Evolutionary conservation across 1,284 basidiomycete species (phyloP).

Genomic region (Fomitopsis palustris): DNA sequence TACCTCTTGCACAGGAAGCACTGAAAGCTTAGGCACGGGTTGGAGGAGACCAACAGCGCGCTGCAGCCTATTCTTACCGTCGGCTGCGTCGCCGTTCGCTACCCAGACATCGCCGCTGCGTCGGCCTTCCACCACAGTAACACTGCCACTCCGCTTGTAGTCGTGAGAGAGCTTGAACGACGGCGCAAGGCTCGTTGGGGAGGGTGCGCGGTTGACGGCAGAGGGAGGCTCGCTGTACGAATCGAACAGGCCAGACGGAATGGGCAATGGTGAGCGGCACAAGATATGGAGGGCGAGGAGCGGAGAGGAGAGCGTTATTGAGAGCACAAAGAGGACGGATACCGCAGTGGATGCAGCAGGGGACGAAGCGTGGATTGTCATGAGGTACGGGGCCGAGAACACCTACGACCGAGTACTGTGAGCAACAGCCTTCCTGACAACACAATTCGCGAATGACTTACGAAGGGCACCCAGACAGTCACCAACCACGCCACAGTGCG

Average conservation of each 20-base stretch:
- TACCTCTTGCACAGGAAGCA: conserved; percentile 50
- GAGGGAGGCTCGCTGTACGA: conserved; percentile 41
- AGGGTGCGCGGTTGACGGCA: conserved; percentile 37
- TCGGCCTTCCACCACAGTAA: conserved; percentile 64
- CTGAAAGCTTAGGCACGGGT: conserved; percentile 60
- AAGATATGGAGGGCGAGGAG: conserved; percentile 58
- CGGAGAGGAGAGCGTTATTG: conserved; percentile 63
- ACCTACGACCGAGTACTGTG: conserved; percentile 31
- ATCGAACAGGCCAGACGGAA: conserved; percentile 62
- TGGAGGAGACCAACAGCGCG: conserved; percentile 57
- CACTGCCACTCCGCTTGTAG: conserved; percentile 59
- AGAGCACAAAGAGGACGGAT: conserved; percentile 52
- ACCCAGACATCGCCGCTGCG: conserved; percentile 72
- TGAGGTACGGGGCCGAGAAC: conserved; percentile 57
- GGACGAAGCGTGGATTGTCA: conserved; percentile 38
- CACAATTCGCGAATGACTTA: conserved; percentile 21
- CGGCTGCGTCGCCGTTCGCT: conserved; percentile 60
- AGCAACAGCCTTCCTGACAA: not conserved
- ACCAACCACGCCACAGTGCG: conserved; percentile 58
- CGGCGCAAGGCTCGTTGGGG: conserved; percentile 36
- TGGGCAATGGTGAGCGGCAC: conserved; percentile 56
- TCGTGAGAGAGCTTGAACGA: conserved; percentile 42
- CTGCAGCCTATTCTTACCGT: conserved; percentile 55
- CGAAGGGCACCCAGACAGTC: conserved; percentile 63
- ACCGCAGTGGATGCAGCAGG: conserved; percentile 33